These are phyloP conservation scores for Diaporthe vaccinii DNA, from an alignment of 2,329 filamentous ascomycete species.

Conservation along the genomic window DNA sequence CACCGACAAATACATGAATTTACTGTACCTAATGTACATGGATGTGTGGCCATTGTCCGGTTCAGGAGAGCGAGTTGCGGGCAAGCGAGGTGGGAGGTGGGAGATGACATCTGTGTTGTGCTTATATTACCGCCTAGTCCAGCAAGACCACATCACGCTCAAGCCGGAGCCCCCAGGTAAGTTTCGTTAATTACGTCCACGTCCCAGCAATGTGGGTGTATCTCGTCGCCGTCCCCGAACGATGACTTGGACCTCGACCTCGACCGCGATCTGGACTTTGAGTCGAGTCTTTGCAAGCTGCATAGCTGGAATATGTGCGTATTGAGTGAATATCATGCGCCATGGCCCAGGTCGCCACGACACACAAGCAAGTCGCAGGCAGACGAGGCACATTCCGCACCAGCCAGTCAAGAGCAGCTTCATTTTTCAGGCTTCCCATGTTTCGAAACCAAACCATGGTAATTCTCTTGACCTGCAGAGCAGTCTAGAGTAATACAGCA, in stretches of 20 bases:
- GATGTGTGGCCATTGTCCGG: conserved; percentile 10
- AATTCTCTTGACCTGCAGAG: neutral
- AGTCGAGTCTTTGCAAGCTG: neutral
- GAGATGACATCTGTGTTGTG: conserved; percentile 29
- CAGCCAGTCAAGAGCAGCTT: conserved; percentile 7
- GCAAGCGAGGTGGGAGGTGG: conserved; percentile 27
- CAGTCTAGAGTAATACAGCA: neutral
- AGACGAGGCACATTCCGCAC: conserved; percentile 8
- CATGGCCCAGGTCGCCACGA: neutral
- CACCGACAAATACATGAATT: neutral
- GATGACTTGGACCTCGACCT: neutral
- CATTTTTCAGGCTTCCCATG: conserved; percentile 1
- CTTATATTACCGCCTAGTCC: conserved; percentile 21
- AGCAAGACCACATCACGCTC: neutral
- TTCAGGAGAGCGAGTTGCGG: conserved; percentile 7
- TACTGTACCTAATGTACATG: neutral
- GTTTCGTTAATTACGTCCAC: conserved; percentile 30
- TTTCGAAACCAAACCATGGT: conserved; percentile 15
- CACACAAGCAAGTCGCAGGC: neutral
- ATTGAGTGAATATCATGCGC: neutral
- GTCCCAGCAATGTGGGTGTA: conserved; percentile 22
- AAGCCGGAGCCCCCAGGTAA: conserved; percentile 16
- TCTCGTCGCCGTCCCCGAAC: conserved; percentile 21
- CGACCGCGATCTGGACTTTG: neutral
- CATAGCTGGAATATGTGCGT: neutral